Base-by-base conservation (phyloP, 176 grass and related monocot species). In the Bothriochloa decipiens region DNA sequence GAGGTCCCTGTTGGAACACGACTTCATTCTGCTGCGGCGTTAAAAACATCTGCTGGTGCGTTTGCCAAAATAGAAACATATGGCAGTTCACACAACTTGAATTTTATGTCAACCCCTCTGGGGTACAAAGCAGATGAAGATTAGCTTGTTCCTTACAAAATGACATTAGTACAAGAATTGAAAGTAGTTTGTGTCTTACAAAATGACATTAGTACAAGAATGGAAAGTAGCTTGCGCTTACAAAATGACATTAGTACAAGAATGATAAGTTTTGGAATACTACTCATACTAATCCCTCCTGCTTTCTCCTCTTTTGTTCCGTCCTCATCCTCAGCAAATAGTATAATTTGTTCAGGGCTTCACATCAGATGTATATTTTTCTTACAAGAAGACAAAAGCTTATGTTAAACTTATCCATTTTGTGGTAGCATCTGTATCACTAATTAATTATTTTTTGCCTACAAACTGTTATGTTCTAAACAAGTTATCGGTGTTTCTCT, bases 1-100 rank as follows among this genome's bases (percentile, higher is more conserved):
- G 92, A 98, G 85, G 92, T 90, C 78, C 82, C 87, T 84, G 89
- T 98, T 79, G 92, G 96, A 90, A 91, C 87, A 70, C 80, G 86
- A 87, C 71, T 98, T 84, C 89, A 93, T 82, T 87, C 89, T 87
- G 85, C 91, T 75, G 92, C 90, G 68, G 79, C 83, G 18, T 90
- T 98, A 68, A 93, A 88, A 82, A 74, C 96, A 79, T 90, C 87
- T 39, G 91, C 88, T 85, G 93, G 96, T 98, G 71, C 7, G 71
- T 50, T 29, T 71, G 22, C 39, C 39, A 13, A 46, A 45, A 3
- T 41, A 70, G 49, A 85, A 84, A 53, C 95, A 75, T 90, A 93
- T 80, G 89, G 89, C 90, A 37, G 69, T 82, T 85, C 65, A 74
- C 45, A 81, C 86, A 33, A 65, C 17, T 85, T 82, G 65, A 25